Evolutionary conservation across 495 filamentous ascomycete genomes (phyloP), one percentile per base, ranked within the genome.

Genomic region (Aspergillus kassunensis): DNA sequence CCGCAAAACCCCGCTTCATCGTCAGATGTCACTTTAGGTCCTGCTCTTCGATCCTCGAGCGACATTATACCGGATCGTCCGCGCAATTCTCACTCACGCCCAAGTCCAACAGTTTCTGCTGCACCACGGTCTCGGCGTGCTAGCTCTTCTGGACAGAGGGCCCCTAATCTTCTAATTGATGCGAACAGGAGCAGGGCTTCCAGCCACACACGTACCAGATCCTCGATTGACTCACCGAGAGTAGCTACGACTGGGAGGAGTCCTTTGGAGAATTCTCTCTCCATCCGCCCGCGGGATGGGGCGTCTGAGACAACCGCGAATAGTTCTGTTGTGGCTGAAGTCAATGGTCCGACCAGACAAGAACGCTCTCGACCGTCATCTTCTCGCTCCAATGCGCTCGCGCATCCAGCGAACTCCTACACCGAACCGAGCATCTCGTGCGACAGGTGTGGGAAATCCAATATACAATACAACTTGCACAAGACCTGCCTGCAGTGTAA

Each of bases 391-490:
- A 66, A 59, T 31, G 52, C 56, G 5, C 44, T 69, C 15, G 41
- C 61, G 0, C 51, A 44, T 9, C 27, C 56, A 1, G 37, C 34
- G 7, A 47, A 60, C 34, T 65, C 68, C 4, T 91, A 80, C 58
- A 51, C 70, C 3, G 90, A 93, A 56, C 90, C 91, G 2, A 78
- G 78, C 0, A 79, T 95, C 47, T 76, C 74, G 24, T 96, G 91
- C 61, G 76, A 82, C 21, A 66, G 79, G 24, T 96, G 91, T 62
- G 64, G 69, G 15, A 83, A 75, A 51, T 25, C 66, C 3, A 74
- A 87, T 49, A 89, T 95, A 50, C 82, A 93, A 62, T 90, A 95
- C 57, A 80, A 86, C 2, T 71, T 95, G 0, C 89, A 95, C 64
- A 90, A 87, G 66, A 83, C 84, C 63, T 96, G 91, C 67, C 57